Percentiles rank a stretch among this genome's conserved stretches.
Conservation (phyloP, 2,329 filamentous ascomycete species). For the Penicillium hesseltinei region DNA sequence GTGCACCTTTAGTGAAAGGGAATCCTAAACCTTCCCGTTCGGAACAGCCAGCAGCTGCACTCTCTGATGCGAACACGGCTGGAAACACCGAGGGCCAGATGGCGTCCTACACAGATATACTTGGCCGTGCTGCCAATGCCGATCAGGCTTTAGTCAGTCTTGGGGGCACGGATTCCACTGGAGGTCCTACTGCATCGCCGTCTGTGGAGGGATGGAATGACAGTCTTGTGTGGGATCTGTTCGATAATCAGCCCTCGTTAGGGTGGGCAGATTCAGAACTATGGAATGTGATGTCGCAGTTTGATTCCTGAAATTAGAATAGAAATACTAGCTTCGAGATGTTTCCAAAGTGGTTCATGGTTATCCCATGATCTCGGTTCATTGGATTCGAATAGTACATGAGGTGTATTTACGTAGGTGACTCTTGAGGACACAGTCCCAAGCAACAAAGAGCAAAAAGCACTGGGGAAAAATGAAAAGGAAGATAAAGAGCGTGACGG, state of each 20-base stretch:
- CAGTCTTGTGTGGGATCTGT: constrained; percentile 26
- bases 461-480: background rate
- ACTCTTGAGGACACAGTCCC: constrained; percentile 21
- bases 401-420: constrained; percentile 22
- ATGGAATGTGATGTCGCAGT: constrained; percentile 20
- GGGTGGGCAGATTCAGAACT: constrained; percentile 26
- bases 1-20: constrained; percentile 18
- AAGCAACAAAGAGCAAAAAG: constrained; percentile 3
- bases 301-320: constrained; percentile 4
- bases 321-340: background rate
- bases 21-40: background rate
- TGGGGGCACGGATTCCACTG: constrained; percentile 1
- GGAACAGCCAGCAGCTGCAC: background rate
- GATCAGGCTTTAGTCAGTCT: background rate
- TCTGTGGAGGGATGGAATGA: constrained; percentile 24
- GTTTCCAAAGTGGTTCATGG: background rate
- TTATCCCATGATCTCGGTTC: background rate
- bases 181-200: background rate
- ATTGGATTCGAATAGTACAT: constrained; percentile 19
- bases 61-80: background rate
- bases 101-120: constrained; percentile 1
- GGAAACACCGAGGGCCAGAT: background rate
- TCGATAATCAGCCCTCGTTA: constrained; percentile 25
- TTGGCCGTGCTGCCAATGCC: background rate
- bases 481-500: constrained; percentile 12